These are phyloP conservation scores for Biscogniauxia marginata DNA, from an alignment of 2,329 filamentous ascomycete genomes.

Conservation along the genomic window DNA sequence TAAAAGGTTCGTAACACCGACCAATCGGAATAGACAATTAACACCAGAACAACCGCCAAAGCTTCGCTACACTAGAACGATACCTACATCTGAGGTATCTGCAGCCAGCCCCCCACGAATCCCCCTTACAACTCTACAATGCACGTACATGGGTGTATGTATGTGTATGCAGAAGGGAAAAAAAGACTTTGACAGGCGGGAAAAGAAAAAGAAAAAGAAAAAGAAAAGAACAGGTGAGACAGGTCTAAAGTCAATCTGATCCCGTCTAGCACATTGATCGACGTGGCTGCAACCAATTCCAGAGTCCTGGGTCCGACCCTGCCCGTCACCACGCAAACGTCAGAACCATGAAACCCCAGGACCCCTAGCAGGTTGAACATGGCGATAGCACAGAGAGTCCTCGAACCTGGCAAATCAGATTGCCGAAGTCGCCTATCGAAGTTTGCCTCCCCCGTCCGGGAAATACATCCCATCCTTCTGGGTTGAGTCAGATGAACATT, in stretches of 20 bases:
- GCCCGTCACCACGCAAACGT: not conserved
- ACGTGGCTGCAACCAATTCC: conserved; percentile 29
- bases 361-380: not conserved
- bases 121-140: no score
- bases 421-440: conserved; percentile 2
- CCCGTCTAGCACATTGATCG: conserved; percentile 18
- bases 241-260: not conserved
- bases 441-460: not conserved
- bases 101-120: not conserved
- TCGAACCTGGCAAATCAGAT: not conserved
- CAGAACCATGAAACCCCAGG: not conserved
- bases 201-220: no score
- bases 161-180: no score
- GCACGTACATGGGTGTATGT: no score
- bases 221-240: not conserved
- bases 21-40: conserved; percentile 11
- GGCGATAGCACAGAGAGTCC: not conserved
- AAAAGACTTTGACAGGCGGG: no score
- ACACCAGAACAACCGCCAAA: not conserved
- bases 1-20: conserved; percentile 13
- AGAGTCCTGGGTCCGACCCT: conserved; percentile 16
- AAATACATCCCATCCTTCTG: not conserved
- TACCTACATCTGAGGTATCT: no score
- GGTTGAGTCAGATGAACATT: not conserved
- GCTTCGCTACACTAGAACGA: no score